phyloP scores from a whole-genome alignment of 2,329 filamentous ascomycete genomes.

The Microcera coccophila region DNA sequence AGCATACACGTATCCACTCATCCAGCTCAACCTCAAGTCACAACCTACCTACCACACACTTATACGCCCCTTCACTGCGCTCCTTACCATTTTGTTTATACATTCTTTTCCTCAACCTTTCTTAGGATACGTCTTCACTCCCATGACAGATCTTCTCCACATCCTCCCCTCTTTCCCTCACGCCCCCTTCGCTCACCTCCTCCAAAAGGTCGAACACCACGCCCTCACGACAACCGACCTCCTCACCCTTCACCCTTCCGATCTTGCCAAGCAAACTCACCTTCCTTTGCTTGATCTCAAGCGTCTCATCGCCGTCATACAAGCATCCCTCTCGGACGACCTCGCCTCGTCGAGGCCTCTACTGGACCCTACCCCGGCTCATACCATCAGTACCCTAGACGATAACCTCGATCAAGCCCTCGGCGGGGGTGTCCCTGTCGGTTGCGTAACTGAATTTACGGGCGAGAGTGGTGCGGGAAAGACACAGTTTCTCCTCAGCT shows the following conservation, averaged over 20 bases:
- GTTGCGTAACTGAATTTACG: conserved; percentile 82
- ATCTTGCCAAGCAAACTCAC: conserved; percentile 81
- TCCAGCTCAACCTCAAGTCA: background rate
- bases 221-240: conserved; percentile 77
- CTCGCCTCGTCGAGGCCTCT: conserved; percentile 35
- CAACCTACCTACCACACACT: background rate
- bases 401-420: conserved; percentile 64
- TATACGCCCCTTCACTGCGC: background rate
- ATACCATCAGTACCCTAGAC: conserved; percentile 74
- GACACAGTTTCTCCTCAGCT: conserved; percentile 83
- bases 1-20: background rate
- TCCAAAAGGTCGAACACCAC: conserved; percentile 76
- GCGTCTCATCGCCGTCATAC: conserved; percentile 64
- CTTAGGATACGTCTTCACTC: no score
- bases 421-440: conserved; percentile 74
- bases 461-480: conserved; percentile 94
- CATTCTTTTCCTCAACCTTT: no score
- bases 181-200: conserved; percentile 66
- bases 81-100: no score
- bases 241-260: conserved; percentile 73
- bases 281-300: conserved; percentile 78
- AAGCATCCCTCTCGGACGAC: conserved; percentile 63
- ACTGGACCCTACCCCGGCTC: conserved; percentile 3
- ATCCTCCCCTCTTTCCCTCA: conserved; percentile 77
- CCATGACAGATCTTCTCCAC: conserved; percentile 81